Evolutionary conservation across 257 asterid species (phyloP).

Genomic region (Nicotiana sylvestris): DNA sequence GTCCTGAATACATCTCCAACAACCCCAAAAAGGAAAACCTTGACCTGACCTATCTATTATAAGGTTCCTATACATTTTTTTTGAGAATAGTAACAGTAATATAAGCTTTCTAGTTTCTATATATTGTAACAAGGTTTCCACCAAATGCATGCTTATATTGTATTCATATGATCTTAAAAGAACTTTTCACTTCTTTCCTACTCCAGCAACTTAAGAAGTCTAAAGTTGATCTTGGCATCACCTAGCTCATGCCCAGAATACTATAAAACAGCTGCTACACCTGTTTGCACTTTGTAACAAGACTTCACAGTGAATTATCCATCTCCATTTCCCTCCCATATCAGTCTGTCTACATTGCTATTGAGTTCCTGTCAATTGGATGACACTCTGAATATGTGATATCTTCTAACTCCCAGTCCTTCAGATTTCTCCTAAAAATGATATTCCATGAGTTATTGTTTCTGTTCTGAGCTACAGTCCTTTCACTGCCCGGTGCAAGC

Average conservation of each 20-base stretch:
- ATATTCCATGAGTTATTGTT: too few relatives aligned
- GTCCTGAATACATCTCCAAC: background rate
- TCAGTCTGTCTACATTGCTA: background rate
- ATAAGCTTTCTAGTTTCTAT: conserved; percentile 2
- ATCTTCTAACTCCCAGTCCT: background rate
- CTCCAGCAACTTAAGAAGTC: background rate
- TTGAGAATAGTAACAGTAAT: background rate
- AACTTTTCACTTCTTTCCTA: background rate
- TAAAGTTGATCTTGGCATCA: background rate
- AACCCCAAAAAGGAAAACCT: background rate
- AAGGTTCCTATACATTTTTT: background rate
- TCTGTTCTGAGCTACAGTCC: too few relatives aligned
- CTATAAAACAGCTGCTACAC: background rate
- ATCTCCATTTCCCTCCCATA: background rate
- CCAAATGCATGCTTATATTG: too few relatives aligned
- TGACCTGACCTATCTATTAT: background rate
- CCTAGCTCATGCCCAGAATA: background rate
- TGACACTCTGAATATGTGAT: background rate
- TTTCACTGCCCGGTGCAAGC: too few relatives aligned
- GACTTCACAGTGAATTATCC: background rate
- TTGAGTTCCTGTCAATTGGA: background rate
- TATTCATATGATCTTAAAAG: too few relatives aligned
- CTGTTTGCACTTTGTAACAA: background rate
- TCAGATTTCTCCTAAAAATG: background rate
- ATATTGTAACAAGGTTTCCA: background rate